These are phyloP conservation scores for Mucor mucedo DNA, from an alignment of 371 early-diverging fungal genomes.

Conservation along the genomic window DNA sequence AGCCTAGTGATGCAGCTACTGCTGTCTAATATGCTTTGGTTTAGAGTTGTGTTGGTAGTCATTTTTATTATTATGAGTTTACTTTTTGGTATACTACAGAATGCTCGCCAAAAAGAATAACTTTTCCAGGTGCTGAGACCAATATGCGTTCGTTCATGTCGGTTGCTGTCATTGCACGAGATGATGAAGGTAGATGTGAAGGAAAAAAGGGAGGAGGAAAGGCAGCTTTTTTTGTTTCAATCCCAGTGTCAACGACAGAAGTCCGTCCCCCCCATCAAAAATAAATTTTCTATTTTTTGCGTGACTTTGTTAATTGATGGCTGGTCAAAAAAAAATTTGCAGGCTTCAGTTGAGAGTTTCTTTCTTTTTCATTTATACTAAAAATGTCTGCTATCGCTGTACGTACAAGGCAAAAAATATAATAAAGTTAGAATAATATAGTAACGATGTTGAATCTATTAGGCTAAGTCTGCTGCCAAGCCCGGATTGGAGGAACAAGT, in stretches of 20 bases:
- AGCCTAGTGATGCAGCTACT: slow-evolving; percentile 75
- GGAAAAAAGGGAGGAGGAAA: background rate
- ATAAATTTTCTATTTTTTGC: slow-evolving; percentile 10
- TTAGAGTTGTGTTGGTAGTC: too few relatives aligned
- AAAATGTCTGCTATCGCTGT: slow-evolving; percentile 41
- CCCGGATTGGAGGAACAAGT: slow-evolving; percentile 64
- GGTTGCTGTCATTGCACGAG: slow-evolving; percentile 14
- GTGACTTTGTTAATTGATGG: slow-evolving; percentile 9
- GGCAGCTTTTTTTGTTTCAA: background rate
- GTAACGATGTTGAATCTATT: background rate
- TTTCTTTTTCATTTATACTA: slow-evolving; percentile 37
- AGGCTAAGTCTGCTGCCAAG: slow-evolving; percentile 58
- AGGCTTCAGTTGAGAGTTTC: slow-evolving; percentile 5
- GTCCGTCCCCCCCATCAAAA: background rate
- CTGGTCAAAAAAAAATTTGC: slow-evolving; percentile 5
- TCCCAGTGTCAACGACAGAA: background rate
- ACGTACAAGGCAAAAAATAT: slow-evolving; percentile 6
- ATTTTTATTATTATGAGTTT: slow-evolving; percentile 7
- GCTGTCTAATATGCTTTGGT: slow-evolving; percentile 45
- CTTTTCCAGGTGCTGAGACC: slow-evolving; percentile 92
- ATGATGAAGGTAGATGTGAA: background rate
- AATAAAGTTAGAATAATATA: background rate
- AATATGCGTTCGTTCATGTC: slow-evolving; percentile 29
- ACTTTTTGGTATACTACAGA: slow-evolving; percentile 97
- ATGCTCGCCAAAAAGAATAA: slow-evolving; percentile 97